phyloP scores from a whole-genome alignment of 805 yeast species.

The Hanseniaspora pseudoguilliermondii region DNA sequence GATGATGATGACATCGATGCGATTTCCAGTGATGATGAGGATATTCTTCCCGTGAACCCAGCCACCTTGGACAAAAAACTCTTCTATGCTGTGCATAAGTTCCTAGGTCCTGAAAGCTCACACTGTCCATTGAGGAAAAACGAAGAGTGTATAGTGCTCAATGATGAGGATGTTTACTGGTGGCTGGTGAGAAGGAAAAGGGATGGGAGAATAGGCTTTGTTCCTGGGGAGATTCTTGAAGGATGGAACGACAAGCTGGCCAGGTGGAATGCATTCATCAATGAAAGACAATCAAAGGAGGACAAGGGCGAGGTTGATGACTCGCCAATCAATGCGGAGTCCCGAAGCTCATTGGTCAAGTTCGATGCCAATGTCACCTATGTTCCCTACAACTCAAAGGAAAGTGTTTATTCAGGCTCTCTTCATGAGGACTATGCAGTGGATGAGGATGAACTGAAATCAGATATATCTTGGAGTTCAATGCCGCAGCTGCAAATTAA shows the following conservation, averaged over 20 bases:
- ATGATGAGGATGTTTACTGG: constrained; percentile 92
- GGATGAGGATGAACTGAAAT: constrained; percentile 21
- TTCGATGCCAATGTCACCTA: constrained; percentile 7
- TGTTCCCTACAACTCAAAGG: constrained; percentile 8
- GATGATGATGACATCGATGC: constrained; percentile 22
- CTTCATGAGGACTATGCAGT: constrained; percentile 23
- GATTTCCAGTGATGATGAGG: constrained; percentile 25
- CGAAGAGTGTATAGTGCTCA: constrained; percentile 68
- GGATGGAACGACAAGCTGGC: constrained; percentile 86
- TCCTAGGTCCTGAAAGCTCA: constrained; percentile 83
- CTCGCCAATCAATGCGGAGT: background rate
- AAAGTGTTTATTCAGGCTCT: constrained; percentile 5
- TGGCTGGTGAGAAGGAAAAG: constrained; percentile 62
- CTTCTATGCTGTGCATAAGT: constrained; percentile 75
- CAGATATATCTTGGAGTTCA: constrained; percentile 26
- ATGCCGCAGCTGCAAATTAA: constrained; percentile 22
- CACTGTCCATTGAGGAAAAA: constrained; percentile 72
- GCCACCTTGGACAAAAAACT: constrained; percentile 77
- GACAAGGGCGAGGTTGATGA: background rate
- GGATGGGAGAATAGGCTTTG: constrained; percentile 75
- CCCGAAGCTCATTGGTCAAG: background rate
- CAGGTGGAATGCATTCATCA: constrained; percentile 79
- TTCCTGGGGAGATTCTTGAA: constrained; percentile 91
- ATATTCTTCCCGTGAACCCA: constrained; percentile 33
- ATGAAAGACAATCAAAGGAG: constrained; percentile 37